Conservation (phyloP, 2,329 filamentous ascomycete genomes). For the Diaporthe caulivora region DNA sequence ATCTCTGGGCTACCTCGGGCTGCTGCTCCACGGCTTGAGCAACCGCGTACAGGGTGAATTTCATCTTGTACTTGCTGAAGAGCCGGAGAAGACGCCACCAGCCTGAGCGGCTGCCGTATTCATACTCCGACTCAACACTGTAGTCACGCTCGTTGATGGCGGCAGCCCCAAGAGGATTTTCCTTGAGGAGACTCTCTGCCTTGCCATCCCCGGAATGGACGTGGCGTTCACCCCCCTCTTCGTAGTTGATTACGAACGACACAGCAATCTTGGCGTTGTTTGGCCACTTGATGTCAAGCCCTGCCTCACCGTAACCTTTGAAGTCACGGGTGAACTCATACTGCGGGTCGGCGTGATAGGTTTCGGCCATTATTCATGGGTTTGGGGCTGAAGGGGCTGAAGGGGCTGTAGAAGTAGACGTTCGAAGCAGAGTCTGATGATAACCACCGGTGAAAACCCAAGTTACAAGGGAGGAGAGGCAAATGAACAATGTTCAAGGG, state of each 20-base stretch:
- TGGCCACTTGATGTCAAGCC: slow-evolving; percentile 54
- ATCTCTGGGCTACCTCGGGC: slow-evolving; percentile 59
- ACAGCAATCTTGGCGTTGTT: slow-evolving; percentile 57
- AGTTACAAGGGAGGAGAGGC: too few relatives aligned
- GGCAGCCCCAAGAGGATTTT: slow-evolving; percentile 52
- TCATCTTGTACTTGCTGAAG: slow-evolving; percentile 61
- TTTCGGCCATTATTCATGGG: slow-evolving; percentile 8
- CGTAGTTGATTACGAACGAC: slow-evolving; percentile 60
- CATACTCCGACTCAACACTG: slow-evolving; percentile 63
- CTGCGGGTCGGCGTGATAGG: slow-evolving; percentile 41
- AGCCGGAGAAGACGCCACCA: slow-evolving; percentile 63
- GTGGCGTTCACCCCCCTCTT: slow-evolving; percentile 55
- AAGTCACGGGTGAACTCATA: slow-evolving; percentile 49
- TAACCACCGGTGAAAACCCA: too few relatives aligned
- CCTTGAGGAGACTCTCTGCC: slow-evolving; percentile 53
- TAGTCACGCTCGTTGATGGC: slow-evolving; percentile 57
- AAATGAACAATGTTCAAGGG: too few relatives aligned
- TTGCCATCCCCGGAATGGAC: slow-evolving; percentile 54
- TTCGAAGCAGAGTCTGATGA: too few relatives aligned
- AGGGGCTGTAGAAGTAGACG: too few relatives aligned
- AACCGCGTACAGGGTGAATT: slow-evolving; percentile 64
- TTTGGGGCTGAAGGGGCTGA: accelerated
- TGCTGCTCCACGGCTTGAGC: slow-evolving; percentile 61
- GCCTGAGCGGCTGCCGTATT: slow-evolving; percentile 62
- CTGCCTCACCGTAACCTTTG: slow-evolving; percentile 56